These are phyloP conservation scores for Garcia nutans DNA, from an alignment of 345 rosid species.

Conservation along the genomic window DNA sequence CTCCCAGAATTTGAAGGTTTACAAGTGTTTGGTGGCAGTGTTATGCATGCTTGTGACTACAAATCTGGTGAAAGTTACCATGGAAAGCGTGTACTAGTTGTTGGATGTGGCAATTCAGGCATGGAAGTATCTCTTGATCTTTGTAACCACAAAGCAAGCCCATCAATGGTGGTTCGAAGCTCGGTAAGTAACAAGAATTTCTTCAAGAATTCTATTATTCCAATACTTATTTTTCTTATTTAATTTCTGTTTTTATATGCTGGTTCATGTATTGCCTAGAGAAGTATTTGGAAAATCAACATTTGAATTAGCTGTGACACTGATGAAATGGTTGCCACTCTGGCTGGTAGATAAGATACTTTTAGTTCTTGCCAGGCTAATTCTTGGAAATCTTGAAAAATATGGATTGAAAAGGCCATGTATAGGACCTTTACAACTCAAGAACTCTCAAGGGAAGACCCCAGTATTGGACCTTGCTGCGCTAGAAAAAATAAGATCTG, in stretches of 20 bases:
- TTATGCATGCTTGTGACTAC: slow-evolving; percentile 71
- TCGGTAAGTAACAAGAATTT: slow-evolving; percentile 44
- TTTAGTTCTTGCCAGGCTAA: slow-evolving; percentile 49
- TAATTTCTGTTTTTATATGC: background rate
- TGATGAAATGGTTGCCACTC: slow-evolving; percentile 69
- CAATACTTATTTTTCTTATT: background rate
- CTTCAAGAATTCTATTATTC: background rate
- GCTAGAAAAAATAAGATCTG: slow-evolving; percentile 60
- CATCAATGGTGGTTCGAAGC: slow-evolving; percentile 83
- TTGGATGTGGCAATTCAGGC: slow-evolving; percentile 92
- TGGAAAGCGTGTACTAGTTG: slow-evolving; percentile 67
- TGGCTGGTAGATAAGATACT: slow-evolving; percentile 71
- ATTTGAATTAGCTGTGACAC: slow-evolving; percentile 39
- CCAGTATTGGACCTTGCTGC: slow-evolving; percentile 84
- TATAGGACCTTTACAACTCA: slow-evolving; percentile 63
- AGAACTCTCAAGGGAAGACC: slow-evolving; percentile 64
- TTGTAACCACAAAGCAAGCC: slow-evolving; percentile 61
- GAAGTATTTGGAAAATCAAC: slow-evolving; percentile 31
- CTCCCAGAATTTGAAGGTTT: slow-evolving; percentile 75
- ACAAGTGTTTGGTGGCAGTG: slow-evolving; percentile 52
- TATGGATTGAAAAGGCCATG: slow-evolving; percentile 68
- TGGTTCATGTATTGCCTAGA: slow-evolving; percentile 34
- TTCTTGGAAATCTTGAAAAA: slow-evolving; percentile 57
- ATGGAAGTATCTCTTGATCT: slow-evolving; percentile 91
- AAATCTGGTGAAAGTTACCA: slow-evolving; percentile 61